Base-by-base conservation (phyloP, 73 alveolate species). In the Vitrella brassicaformis region DNA sequence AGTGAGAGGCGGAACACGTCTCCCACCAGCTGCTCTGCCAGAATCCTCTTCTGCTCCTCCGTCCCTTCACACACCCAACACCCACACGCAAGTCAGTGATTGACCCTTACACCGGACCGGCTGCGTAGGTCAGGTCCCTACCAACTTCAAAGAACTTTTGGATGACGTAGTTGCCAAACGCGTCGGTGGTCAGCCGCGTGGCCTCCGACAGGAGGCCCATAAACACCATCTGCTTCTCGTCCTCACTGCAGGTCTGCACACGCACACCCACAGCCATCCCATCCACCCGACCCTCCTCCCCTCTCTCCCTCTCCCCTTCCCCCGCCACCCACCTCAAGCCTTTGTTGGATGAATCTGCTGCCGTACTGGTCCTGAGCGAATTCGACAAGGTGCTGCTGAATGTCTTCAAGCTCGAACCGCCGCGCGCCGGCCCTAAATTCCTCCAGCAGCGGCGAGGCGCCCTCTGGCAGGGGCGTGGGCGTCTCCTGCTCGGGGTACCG, bases 101-200 rank as follows among this genome's bases (percentile, higher is more conserved):
- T 7, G 25, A 26, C 25, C 26, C 65, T 0, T 1, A 0, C 25
- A 0, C 10, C 14, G 22, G 91, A 65, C 85, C 72, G 19, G 79
- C 71, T 75, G 88, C 87, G 74, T 91, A 89, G 47, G 85, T 84
- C 0, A 85, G 92, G 72, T 89, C 85, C 81, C 87, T 93, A 30
- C 93, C 96, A 68, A 87, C 66, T 71, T 86, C 96, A 69, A 91
- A 89, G 46, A 91, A 81, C 74, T 94, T 92, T 81, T 94, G 94
- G 47, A 94, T 89, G 25, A 90, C 98, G 68, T 94, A 94, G 83
- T 94, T 94, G 31, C 97, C 97, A 71, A 94, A 94, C 66, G 86
- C 95, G 78, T 94, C 98, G 25, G 83, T 88, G 80, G 90, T 90
- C 71, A 94, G 82, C 32, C 78, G 72, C 65, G 72, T 39, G 22